Percentiles rank a stretch among this genome's conserved stretches.
phyloP scores from a whole-genome alignment of 192 early-diverging fungal genomes.

The Coemansia sp. region DNA sequence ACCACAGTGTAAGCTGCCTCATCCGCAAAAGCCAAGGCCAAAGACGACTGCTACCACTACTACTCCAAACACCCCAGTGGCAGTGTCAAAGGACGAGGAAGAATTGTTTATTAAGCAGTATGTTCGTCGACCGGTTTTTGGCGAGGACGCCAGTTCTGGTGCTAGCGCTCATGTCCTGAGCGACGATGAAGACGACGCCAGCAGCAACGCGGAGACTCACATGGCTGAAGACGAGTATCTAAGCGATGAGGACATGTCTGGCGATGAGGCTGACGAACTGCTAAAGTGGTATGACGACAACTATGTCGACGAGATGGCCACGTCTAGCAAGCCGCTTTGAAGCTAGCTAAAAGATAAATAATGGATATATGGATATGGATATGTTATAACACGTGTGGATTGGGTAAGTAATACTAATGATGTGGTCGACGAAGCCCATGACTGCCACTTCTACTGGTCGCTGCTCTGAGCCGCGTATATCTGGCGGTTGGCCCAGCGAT shows the following conservation, averaged over 20 bases:
- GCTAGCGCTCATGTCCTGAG: too few species aligned
- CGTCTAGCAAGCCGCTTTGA: neutral
- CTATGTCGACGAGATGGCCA: constrained; percentile 1
- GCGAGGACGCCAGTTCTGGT: constrained; percentile 1
- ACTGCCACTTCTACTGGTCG: constrained; percentile 38
- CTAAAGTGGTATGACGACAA: constrained; percentile 58
- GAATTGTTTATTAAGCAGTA: constrained; percentile 21
- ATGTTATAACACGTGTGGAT: too few species aligned
- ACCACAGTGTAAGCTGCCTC: constrained; percentile 64
- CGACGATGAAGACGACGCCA: neutral
- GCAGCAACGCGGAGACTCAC: neutral
- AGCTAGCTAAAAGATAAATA: too few species aligned
- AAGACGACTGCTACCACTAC: neutral
- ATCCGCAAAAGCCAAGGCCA: constrained; percentile 25
- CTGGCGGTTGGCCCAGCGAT: constrained; percentile 39
- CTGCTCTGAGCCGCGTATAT: constrained; percentile 50
- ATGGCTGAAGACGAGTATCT: constrained; percentile 14
- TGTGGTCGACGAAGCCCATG: neutral
- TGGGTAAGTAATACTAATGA: neutral
- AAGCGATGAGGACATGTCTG: constrained; percentile 25
- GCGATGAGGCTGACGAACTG: constrained; percentile 48
- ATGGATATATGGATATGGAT: too few species aligned
- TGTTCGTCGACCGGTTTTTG: constrained; percentile 40
- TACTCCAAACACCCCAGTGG: neutral
- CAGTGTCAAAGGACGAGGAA: constrained; percentile 20